Conservation (phyloP, 345 rosid species). For the Iberis pinnata region DNA sequence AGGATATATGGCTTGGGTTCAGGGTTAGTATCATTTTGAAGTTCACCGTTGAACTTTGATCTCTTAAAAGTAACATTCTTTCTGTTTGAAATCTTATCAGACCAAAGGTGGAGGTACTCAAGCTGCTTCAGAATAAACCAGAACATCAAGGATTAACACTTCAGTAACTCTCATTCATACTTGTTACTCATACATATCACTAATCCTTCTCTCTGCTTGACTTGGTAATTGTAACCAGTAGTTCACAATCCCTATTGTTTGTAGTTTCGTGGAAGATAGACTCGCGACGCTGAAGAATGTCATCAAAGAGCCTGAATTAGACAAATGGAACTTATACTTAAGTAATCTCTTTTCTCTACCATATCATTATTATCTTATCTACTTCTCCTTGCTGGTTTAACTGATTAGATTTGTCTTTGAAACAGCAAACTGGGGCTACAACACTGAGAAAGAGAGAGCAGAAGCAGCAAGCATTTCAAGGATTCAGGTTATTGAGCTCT, state of each 20-base stretch:
- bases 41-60: background rate
- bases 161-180: constrained; percentile 41
- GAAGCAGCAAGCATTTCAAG: constrained; percentile 66
- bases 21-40: constrained; percentile 63
- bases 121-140: constrained; percentile 67
- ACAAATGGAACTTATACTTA: constrained; percentile 78
- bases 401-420: background rate
- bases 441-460: constrained; percentile 58
- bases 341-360: constrained; percentile 30
- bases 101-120: constrained; percentile 82
- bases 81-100: constrained; percentile 21
- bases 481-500: constrained; percentile 64
- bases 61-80: background rate
- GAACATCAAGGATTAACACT: constrained; percentile 65
- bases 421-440: constrained; percentile 31
- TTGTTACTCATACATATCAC: too few relatives aligned
- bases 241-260: constrained; percentile 10
- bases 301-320: constrained; percentile 71
- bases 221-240: background rate
- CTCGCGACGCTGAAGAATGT: constrained; percentile 86
- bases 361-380: background rate
- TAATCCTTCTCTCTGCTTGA: too few relatives aligned
- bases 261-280: constrained; percentile 89
- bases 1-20: constrained; percentile 73
- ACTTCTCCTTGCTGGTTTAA: background rate